phyloP scores from a whole-genome alignment of 768 basidiomycete genomes.

The Suillus subaureus region DNA sequence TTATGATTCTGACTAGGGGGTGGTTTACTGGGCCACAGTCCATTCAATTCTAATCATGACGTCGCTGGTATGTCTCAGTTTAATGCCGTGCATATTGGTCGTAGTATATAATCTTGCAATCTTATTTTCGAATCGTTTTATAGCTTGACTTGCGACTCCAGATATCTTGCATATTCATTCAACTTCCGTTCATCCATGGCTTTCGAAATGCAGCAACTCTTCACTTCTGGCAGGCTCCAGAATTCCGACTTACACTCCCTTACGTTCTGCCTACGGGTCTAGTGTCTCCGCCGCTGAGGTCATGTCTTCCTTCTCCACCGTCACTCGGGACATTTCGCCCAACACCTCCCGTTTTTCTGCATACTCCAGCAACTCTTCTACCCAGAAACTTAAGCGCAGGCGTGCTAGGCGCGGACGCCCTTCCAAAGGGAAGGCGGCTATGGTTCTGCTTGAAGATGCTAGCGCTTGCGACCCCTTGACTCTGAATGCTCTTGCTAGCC shows the following conservation, averaged over 20 bases:
- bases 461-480: neutral
- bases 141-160: neutral
- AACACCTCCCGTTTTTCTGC: neutral
- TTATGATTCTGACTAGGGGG: conserved; percentile 4
- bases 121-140: neutral
- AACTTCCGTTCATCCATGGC: neutral
- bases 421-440: no score
- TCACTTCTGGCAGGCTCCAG: conserved; percentile 1
- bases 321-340: neutral
- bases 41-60: conserved; percentile 1
- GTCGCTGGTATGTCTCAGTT: neutral
- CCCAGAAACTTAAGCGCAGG: neutral
- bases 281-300: neutral
- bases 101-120: neutral
- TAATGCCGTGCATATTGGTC: neutral
- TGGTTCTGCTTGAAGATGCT: neutral
- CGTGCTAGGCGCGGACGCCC: neutral
- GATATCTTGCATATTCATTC: neutral
- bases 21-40: neutral
- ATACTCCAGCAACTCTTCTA: neutral
- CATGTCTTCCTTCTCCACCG: neutral
- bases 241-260: neutral
- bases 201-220: neutral
- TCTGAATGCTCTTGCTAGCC: neutral
- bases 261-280: neutral